Evolutionary conservation across 179 eudicot genomes (phyloP).

Genomic region (Nepenthes alata): DNA sequence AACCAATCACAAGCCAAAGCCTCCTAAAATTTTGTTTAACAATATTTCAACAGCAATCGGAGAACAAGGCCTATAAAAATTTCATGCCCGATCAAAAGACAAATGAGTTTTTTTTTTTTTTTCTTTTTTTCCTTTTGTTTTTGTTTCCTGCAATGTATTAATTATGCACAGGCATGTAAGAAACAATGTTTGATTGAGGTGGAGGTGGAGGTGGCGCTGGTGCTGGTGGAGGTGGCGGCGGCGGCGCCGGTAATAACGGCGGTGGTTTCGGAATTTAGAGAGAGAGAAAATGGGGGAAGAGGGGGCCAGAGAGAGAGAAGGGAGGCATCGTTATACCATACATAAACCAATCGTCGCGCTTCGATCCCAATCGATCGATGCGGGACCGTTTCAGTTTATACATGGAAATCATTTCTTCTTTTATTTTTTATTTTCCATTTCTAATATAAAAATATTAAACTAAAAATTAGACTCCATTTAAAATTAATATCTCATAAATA

Average conservation of each 20-base stretch:
- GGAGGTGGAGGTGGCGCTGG: slow-evolving; percentile 7
- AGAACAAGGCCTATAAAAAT: no score
- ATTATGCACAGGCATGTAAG: neutral
- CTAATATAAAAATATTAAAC: no score
- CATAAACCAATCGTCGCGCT: neutral
- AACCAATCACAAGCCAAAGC: neutral
- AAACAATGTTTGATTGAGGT: neutral
- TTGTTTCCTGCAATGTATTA: neutral
- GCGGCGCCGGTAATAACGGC: neutral
- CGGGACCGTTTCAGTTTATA: no score
- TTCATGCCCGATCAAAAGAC: no score
- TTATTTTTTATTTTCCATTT: no score
- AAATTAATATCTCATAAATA: no score
- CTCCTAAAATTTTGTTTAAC: neutral
- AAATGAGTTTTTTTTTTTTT: neutral
- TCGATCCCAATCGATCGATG: neutral
- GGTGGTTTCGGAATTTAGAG: slow-evolving; percentile 11
- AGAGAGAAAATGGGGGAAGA: neutral
- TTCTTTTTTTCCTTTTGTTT: neutral
- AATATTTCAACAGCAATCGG: no score
- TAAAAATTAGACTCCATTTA: no score
- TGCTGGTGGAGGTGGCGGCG: neutral
- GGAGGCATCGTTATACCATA: neutral
- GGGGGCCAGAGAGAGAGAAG: slow-evolving; percentile 6
- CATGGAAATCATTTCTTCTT: no score